phyloP scores from a whole-genome alignment of 2,329 filamentous ascomycete genomes.

The Trichocomaceae sp. region DNA sequence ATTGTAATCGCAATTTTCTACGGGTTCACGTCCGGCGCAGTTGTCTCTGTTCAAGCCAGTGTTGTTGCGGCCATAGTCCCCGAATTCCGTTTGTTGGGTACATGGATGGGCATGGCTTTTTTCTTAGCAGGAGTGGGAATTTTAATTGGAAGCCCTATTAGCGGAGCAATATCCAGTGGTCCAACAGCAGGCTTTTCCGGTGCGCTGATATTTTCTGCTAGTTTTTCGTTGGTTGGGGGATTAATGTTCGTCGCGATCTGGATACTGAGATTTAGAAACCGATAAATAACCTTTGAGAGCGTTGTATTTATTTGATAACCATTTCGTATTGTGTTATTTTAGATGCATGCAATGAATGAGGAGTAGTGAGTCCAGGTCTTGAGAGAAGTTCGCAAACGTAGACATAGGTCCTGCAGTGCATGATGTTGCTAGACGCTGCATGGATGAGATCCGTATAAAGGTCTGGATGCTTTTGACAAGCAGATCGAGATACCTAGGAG shows the following conservation, averaged over 20 bases:
- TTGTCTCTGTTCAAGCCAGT: constrained; percentile 26
- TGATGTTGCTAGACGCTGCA: no score
- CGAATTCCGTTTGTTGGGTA: constrained; percentile 31
- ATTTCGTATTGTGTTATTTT: no score
- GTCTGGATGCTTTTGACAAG: no score
- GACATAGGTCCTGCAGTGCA: no score
- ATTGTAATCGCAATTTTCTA: constrained; percentile 42
- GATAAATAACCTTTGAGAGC: no score
- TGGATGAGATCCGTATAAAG: no score
- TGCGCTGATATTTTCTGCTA: background rate
- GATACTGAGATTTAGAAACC: no score
- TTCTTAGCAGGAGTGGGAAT: constrained; percentile 19
- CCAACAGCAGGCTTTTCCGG: background rate
- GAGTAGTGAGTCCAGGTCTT: no score
- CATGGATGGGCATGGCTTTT: constrained; percentile 39
- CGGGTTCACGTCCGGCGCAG: constrained; percentile 40
- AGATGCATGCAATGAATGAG: no score
- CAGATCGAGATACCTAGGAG: no score
- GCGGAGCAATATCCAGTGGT: background rate
- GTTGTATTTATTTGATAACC: no score
- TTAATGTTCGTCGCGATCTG: background rate
- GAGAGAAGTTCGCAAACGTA: no score
- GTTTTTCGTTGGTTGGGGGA: background rate
- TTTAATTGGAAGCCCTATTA: constrained; percentile 19
- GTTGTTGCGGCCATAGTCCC: constrained; percentile 29